A percentile compares a stretch with the other conserved stretches of the same genome.
These are phyloP conservation scores for Apiotrichum siamense DNA, from an alignment of 1,284 basidiomycete genomes.

Conservation along the genomic window DNA sequence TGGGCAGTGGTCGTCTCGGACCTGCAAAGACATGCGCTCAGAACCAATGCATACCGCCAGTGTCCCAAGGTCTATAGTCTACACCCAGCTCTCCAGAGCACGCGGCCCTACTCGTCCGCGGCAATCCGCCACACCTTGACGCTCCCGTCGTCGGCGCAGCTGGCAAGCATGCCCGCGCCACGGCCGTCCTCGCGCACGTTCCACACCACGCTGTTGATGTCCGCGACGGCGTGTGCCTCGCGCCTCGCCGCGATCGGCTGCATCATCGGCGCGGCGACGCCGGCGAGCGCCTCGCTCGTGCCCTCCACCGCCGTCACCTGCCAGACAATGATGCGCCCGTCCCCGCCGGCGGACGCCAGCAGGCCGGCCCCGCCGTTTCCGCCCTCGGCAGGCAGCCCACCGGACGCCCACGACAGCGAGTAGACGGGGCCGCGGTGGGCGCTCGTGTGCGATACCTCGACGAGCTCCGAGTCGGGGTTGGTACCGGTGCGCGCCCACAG, in stretches of 20 bases:
- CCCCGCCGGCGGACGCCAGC: conserved; percentile 52
- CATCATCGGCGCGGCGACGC: conserved; percentile 1
- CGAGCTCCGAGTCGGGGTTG: conserved; percentile 27
- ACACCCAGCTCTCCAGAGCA: background rate
- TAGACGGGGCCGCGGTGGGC: conserved; percentile 42
- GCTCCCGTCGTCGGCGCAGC: conserved; percentile 54
- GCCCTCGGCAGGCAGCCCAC: background rate
- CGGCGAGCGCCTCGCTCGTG: too few species aligned
- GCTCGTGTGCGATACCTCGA: conserved; percentile 32
- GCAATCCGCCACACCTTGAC: conserved; percentile 52
- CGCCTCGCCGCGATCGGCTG: conserved; percentile 29
- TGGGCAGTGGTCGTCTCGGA: too few species aligned
- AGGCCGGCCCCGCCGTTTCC: conserved; percentile 43
- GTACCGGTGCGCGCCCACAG: conserved; percentile 48
- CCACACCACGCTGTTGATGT: conserved; percentile 54
- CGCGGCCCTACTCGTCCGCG: conserved; percentile 15
- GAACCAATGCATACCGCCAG: too few species aligned
- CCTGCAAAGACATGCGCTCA: too few species aligned
- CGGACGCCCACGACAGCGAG: conserved; percentile 30
- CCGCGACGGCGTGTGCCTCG: conserved; percentile 49
- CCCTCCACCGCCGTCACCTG: conserved; percentile 35
- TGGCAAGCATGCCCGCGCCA: conserved; percentile 49
- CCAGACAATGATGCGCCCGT: conserved; percentile 54
- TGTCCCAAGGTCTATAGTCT: background rate
- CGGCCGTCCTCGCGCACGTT: conserved; percentile 40